Evolutionary conservation across 768 basidiomycete species (phyloP), one percentile per base, ranked within the genome.

Genomic region (Mycena latifolia): DNA sequence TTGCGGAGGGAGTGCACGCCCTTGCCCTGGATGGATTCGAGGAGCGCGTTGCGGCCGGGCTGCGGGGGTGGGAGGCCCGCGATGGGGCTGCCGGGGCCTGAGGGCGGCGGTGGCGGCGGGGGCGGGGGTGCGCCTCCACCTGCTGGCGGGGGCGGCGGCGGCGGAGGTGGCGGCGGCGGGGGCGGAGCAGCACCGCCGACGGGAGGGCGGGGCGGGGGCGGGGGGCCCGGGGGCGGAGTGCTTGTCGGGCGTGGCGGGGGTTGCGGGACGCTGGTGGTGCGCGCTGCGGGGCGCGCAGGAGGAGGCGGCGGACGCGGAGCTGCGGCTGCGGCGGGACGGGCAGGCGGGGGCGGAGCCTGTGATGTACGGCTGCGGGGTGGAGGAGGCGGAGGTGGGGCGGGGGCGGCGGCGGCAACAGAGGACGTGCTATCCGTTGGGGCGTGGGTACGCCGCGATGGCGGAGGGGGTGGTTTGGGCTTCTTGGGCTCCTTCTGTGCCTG

Each of bases 1-100:
- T 92, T 94, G 66, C 85, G 86, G 55, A 97, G 82, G 3, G 85
- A 82, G 70, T 89, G 85, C 0, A 95, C 80, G 41, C 94, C 91
- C 73, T 89, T 90, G 39, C 93, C 93, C 78, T 92, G 91, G 67
- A 97, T 96, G 15, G 90, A 91, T 0, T 89, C 90, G 45, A 96
- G 81, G 2, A 97, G 81, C 47, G 89, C 89, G 29, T 73, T 77
- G 25, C 93, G 86, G 7, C 87, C 92, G 20, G 88, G 82, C 69
- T 85, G 86, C 8, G 88, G 76, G 12, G 89, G 73, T 6, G 89
- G 85, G 1, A 88, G 69, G 8, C 70, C 71, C 14, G 78, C 72
- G 59, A 10, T 79, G 58, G 3, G 57, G 14, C 61, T 72, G 18
- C 73, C 74, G 25, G 71, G 25, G 7, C 75, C 67, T 7, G 82